These are phyloP conservation scores for Capsicum chinense DNA, from an alignment of 257 asterid genomes.

Conservation along the genomic window DNA sequence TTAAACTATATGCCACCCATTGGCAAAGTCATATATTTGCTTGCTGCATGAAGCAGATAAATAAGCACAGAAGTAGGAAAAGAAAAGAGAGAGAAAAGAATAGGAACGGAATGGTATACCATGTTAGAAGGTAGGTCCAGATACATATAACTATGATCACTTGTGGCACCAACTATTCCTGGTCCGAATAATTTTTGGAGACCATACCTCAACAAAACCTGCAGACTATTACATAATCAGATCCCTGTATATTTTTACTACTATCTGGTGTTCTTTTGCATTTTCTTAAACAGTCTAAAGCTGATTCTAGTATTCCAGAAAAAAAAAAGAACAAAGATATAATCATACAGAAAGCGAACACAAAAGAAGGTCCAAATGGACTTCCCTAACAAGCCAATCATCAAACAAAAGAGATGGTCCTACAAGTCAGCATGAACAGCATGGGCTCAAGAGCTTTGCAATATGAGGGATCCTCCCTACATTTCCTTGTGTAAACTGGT, in stretches of 20 bases:
- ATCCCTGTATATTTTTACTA: neutral
- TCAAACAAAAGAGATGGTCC: neutral
- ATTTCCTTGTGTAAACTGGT: neutral
- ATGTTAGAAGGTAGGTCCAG: conserved; percentile 88
- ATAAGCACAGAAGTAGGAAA: neutral
- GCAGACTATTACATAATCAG: conserved; percentile 29
- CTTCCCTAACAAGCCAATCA: neutral
- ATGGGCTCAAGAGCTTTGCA: neutral
- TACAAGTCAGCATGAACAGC: neutral
- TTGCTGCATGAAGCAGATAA: neutral
- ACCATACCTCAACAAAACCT: conserved; percentile 71
- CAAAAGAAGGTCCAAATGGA: neutral
- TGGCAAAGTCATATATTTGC: neutral
- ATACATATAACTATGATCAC: conserved; percentile 75
- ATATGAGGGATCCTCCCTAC: neutral
- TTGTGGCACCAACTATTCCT: conserved; percentile 68
- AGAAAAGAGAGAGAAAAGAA: neutral
- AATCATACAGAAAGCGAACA: neutral
- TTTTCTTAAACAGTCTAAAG: neutral
- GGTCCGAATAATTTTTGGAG: conserved; percentile 89
- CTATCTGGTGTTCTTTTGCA: neutral
- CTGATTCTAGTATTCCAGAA: neutral
- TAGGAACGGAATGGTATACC: conserved; percentile 57
- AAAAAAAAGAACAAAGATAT: neutral
- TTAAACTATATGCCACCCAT: neutral